Evolutionary conservation across 2,329 filamentous ascomycete species (phyloP), one percentile per base, ranked within the genome.

Genomic region (Aspergillus viridinutans): DNA sequence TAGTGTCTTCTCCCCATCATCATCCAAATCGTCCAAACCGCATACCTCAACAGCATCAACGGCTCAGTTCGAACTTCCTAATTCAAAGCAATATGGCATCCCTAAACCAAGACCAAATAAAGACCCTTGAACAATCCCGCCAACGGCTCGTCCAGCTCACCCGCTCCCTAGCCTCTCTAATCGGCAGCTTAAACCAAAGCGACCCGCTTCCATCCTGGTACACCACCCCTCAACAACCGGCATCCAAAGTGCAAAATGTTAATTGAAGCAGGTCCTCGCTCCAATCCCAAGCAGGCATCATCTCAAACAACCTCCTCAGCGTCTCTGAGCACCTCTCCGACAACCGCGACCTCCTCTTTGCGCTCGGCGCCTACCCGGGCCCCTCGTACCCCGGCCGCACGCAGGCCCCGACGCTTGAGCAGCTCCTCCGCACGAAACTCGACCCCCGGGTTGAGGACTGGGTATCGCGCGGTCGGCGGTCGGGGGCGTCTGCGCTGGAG

Each of bases 341-440:
- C 54, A 83, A 92, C 67, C 77, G 83, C 43, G 82, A 87, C 45
- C 81, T 91, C 49, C 85, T 95, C 60, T 81, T 81, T 56, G 84
- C 85, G 54, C 81, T 90, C 52, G 87, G 89, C 61, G 83, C 90
- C 23, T 90, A 90, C 69, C 91, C 91, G 0, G 85, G 87, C 12
- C 89, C 90, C 2, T 86, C 86, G 71, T 94, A 84, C 74, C 91
- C 85, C 4, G 88, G 85, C 40, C 86, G 83, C 64, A 87, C 82
- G 4, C 85, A 90, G 71, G 76, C 70, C 1, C 67, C 70, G 50
- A 80, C 90, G 3, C 80, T 93, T 1, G 80, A 83, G 26, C 84
- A 88, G 65, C 79, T 96, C 2, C 78, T 95, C 32, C 87, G 90
- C 42, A 95, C 94, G 75, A 94, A 94, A 71, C 81, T 92, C 50